Base-by-base conservation (phyloP, 2,329 filamentous ascomycete genomes). In the Sarocladiaceae sp. region DNA sequence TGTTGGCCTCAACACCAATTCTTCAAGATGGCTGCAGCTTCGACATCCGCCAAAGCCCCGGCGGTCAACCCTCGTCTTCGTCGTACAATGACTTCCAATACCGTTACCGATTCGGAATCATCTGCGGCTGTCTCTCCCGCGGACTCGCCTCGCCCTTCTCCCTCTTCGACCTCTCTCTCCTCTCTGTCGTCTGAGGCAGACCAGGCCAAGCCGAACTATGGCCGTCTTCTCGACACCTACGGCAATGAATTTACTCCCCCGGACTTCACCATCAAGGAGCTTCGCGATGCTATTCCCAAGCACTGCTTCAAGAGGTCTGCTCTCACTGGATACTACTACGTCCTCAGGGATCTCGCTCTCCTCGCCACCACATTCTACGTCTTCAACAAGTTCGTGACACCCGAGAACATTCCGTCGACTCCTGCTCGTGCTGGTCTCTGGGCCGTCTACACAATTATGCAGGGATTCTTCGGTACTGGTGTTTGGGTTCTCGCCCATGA, bases 401-500 rank as follows among this genome's bases (percentile, higher is more conserved):
- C 92, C 37, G 89, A 94, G 72, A 80, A 82, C 61, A 76, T 97
- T 46, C 87, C 92, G 46, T 89, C 79, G 18, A 82, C 77, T 40
- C 75, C 84, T 20, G 75, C 77, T 44, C 86, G 93, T 53, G 80
- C 79, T 55, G 83, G 64, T 29, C 79, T 86, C 51, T 86, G 83
- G 83, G 76, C 66, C 17, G 51, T 83, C 29, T 86, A 86, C 67
- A 90, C 90, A 50, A 72, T 96, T 63, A 66, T 96, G 40, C 94
- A 99, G 76, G 93, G 94, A 62, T 80, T 97, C 54, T 93, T 97
- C 67, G 93, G 82, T 62, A 99, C 94, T 44, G 94, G 94, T 61
- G 69, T 97, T 54, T 99, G 94, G 94, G 90, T 99, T 56, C 77
- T 99, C 59, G 93, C 94, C 55, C 94, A 99, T 74, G 94, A 99